Evolutionary conservation across 2,329 filamentous ascomycete genomes (phyloP), one percentile per base, ranked within the genome.

Genomic region (Pseudogymnoascus sp.): DNA sequence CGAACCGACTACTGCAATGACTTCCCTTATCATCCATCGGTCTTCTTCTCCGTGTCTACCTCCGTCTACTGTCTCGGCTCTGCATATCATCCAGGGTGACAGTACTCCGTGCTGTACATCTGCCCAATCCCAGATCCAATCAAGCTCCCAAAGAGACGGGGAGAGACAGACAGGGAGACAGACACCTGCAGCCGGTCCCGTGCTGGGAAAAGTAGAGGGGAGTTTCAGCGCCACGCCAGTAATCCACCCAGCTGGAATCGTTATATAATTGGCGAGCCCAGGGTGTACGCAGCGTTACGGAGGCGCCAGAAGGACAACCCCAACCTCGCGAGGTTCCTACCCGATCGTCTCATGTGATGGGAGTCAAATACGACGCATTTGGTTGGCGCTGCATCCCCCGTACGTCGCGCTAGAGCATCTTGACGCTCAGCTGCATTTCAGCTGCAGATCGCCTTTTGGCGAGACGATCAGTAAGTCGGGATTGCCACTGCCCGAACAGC

Each of bases 391-490:
- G 45, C 45, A 52, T 52, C 45, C 45, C 45, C 45, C 45, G 23
- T 16, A 52, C 45, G 45, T 52, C 45, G 25, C 30, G 45, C 45
- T 52, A 52, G 45, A 52, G 45, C 45, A 52, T 52, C 45, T 52
- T 52, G 45, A 52, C 45, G 45, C 45, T 52, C 45, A 52, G 23
- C 45, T 52, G 45, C 45, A 52, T 52, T 52, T 52, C 45, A 52
- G 45, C 45, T 52, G 45, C 45, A 52, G 45, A 52, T 52, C 25
- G 25, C 4, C 45, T 30, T 52, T 30, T 28, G 25, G 42, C 42
- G 23, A 49, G 42, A n/a, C 42, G 42, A 49, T 28, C 42, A 49
- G 25, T 49, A 23, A 49, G 23, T 49, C 42, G 23, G 42, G 42
- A 8, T 49, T 49, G 42, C 23, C 14, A 49, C 6, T 23, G 41